A percentile compares a stretch with the other conserved stretches of the same genome.
Evolutionary conservation across 2,329 filamentous ascomycete species (phyloP).

Genomic region (Curvularia verruculosa): DNA sequence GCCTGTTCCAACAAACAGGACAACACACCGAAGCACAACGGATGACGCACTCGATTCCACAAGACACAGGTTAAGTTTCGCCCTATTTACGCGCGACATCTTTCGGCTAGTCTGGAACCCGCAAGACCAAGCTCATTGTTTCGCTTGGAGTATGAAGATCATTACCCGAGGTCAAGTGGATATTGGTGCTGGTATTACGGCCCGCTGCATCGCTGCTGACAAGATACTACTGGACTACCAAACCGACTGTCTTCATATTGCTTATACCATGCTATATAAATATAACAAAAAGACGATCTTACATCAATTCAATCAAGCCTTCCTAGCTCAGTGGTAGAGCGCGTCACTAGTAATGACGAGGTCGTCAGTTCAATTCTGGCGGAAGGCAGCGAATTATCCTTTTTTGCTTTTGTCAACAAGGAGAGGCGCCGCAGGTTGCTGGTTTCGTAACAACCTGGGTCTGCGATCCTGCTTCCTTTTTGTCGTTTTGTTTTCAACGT

Average conservation of each 20-base stretch:
- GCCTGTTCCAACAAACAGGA: conserved; percentile 4
- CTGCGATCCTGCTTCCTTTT: conserved; percentile 5
- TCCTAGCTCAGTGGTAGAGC: conserved; percentile 43
- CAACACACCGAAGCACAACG: not conserved
- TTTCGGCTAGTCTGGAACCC: not conserved
- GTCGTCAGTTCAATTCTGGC: conserved; percentile 41
- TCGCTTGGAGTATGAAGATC: not conserved
- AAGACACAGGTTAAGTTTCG: not conserved
- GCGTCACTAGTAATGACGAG: conserved; percentile 44
- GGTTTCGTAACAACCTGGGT: not conserved
- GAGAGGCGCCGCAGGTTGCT: not conserved
- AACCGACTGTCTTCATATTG: no score
- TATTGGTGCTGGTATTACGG: not conserved
- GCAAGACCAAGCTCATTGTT: not conserved
- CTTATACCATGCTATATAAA: no score
- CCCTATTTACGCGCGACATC: not conserved
- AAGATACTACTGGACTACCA: not conserved
- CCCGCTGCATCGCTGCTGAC: not conserved
- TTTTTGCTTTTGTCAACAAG: not conserved
- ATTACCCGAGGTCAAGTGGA: conserved; percentile 1
- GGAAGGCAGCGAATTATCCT: conserved; percentile 17
- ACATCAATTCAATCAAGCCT: conserved; percentile 16
- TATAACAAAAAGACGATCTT: not conserved
- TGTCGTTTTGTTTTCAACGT: not conserved
- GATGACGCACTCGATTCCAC: conserved; percentile 1